These are phyloP conservation scores for Nemania diffusa DNA, from an alignment of 2,329 filamentous ascomycete species.

Conservation along the genomic window DNA sequence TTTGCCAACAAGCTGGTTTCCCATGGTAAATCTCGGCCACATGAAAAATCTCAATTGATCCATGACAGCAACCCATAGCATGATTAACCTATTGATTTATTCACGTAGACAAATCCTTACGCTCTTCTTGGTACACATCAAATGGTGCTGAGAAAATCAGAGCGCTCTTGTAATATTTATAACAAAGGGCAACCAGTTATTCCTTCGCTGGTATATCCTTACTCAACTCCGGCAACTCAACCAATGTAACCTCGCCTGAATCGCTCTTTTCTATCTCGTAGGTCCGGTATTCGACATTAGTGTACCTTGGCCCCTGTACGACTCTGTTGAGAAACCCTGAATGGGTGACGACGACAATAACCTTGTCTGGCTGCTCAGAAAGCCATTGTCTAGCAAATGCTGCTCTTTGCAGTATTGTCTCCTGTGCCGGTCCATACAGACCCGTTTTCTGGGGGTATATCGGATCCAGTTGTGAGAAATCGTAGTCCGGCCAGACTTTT, in stretches of 20 bases:
- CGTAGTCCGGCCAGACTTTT: conserved; percentile 46
- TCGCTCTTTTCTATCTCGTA: conserved; percentile 41
- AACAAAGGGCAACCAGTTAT: background rate
- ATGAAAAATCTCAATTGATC: conserved; percentile 32
- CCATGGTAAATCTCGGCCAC: conserved; percentile 52
- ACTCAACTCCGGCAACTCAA: conserved; percentile 37
- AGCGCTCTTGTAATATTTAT: background rate
- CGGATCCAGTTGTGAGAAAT: conserved; percentile 48
- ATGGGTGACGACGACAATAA: conserved; percentile 49
- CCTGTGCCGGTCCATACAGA: conserved; percentile 47
- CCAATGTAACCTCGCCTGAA: conserved; percentile 28
- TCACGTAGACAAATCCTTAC: background rate
- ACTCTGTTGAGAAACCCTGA: conserved; percentile 47
- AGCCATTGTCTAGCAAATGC: conserved; percentile 46
- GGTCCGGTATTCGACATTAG: conserved; percentile 46
- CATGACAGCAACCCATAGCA: background rate
- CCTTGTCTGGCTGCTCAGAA: conserved; percentile 45
- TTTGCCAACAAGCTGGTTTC: conserved; percentile 46
- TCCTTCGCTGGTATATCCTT: conserved; percentile 29
- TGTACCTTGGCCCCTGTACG: conserved; percentile 44
- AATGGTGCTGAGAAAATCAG: background rate
- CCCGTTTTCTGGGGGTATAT: conserved; percentile 49
- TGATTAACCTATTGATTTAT: background rate
- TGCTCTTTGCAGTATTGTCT: conserved; percentile 43
- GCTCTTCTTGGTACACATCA: background rate